Evolutionary conservation across 495 filamentous ascomycete species (phyloP).

Genomic region (Penicillium canariense): DNA sequence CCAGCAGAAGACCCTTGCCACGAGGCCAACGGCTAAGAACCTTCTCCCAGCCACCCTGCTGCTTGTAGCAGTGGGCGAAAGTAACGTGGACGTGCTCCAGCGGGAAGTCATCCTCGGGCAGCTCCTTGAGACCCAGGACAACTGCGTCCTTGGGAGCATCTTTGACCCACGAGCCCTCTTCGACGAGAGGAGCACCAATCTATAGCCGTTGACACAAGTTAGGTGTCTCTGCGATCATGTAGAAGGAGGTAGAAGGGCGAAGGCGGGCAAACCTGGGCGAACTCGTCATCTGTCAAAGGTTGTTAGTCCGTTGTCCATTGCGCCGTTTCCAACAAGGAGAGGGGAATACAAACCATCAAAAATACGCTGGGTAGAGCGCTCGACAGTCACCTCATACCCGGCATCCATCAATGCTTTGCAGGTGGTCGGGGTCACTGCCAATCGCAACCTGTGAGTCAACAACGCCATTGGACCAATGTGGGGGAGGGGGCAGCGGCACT

Average conservation of each 20-base stretch:
- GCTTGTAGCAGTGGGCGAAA: slow-evolving; percentile 84
- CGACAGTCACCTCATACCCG: slow-evolving; percentile 81
- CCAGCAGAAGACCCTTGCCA: slow-evolving; percentile 79
- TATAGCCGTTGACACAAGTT: slow-evolving; percentile 19
- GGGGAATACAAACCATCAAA: slow-evolving; percentile 61
- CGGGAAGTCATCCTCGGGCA: slow-evolving; percentile 84
- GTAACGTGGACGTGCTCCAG: slow-evolving; percentile 84
- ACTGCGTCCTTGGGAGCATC: slow-evolving; percentile 74
- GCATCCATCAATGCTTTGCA: slow-evolving; percentile 76
- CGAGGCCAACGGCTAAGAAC: slow-evolving; percentile 78
- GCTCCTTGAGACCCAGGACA: slow-evolving; percentile 91
- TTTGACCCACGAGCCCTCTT: slow-evolving; percentile 73
- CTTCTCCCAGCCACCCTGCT: slow-evolving; percentile 80
- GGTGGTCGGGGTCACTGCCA: slow-evolving; percentile 61
- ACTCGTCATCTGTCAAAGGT: slow-evolving; percentile 47
- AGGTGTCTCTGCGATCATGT: slow-evolving; percentile 2
- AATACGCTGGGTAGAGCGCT: slow-evolving; percentile 76
- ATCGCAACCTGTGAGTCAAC: slow-evolving; percentile 15
- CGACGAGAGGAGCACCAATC: slow-evolving; percentile 73
- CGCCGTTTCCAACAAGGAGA: not conserved
- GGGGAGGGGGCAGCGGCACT: slow-evolving; percentile 20
- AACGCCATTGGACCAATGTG: slow-evolving; percentile 2
- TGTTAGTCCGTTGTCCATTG: slow-evolving; percentile 14
- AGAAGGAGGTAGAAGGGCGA: not conserved
- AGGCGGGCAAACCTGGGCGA: slow-evolving; percentile 39